Conservation (phyloP, 1,284 basidiomycete genomes). For the Mycosarcoma maydis region DNA sequence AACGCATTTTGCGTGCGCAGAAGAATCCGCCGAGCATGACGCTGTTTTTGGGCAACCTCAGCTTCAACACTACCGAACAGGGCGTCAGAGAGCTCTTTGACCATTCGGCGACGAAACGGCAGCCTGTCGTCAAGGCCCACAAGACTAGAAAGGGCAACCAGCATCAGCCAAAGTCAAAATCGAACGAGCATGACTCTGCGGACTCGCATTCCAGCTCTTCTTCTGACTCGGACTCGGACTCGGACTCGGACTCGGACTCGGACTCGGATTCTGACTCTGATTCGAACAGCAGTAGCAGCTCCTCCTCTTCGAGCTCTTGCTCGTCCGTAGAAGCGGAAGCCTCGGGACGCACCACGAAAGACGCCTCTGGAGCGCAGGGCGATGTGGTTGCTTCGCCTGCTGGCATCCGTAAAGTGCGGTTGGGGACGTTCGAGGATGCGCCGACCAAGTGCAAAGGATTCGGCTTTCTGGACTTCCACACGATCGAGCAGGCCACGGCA, state of each 20-base stretch:
- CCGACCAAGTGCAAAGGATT: constrained; percentile 87
- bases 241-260: constrained; percentile 42
- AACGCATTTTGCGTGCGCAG: constrained; percentile 81
- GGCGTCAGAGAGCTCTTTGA: constrained; percentile 79
- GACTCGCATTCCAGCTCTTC: constrained; percentile 19
- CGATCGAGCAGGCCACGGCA: constrained; percentile 79
- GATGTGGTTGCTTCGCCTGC: constrained; percentile 45
- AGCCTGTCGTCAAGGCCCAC: constrained; percentile 22
- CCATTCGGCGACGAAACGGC: constrained; percentile 56
- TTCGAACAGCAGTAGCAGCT: no score
- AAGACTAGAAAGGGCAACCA: constrained; percentile 19
- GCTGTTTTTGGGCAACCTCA: constrained; percentile 87
- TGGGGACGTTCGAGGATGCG: constrained; percentile 94
- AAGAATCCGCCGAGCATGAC: constrained; percentile 84
- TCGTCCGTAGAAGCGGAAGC: constrained; percentile 2
- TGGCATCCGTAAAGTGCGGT: constrained; percentile 86
- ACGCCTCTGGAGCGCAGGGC: neutral
- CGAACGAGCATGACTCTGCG: constrained; percentile 57
- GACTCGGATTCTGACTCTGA: constrained; percentile 44
- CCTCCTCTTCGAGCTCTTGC: neutral
- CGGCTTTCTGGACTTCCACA: constrained; percentile 91
- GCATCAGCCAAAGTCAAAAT: constrained; percentile 8
- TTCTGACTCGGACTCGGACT: constrained; percentile 4
- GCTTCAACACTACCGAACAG: constrained; percentile 81
- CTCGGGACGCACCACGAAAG: neutral